Evolutionary conservation across 2,329 filamentous ascomycete genomes (phyloP), one percentile per base, ranked within the genome.

Genomic region (Diaporthe humulicola): DNA sequence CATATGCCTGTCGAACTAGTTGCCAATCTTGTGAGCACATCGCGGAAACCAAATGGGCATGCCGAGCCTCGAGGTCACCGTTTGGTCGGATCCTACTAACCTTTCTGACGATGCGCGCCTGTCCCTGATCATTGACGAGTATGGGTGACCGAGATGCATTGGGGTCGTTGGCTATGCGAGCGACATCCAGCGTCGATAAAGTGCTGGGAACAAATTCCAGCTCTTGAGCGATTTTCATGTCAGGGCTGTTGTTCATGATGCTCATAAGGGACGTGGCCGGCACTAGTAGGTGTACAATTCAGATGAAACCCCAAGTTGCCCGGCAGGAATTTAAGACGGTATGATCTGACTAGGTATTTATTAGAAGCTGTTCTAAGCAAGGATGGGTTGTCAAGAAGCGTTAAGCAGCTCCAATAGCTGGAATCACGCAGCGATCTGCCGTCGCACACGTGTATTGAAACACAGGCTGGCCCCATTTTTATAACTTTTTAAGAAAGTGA

Each of bases 1-100:
- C 56, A 58, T 58, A 40, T 40, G 56, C 25, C 56, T 58, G 22
- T 58, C 56, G 56, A 58, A 58, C 56, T 58, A 22, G 38, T 15
- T 25, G 8, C 22, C 33, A 10, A 25, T 58, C 12, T 6, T 58
- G 33, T 58, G 38, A 58, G 30, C 17, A n/a, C 12, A 33, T 25
- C n/a, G 56, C 6, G 2, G 15, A 38, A 4, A 5, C 33, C 33
- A 12, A n/a, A 38, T 38, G 6, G n/a, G 9, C 56, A 25, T n/a
- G 4, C 15, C 33, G 56, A 12, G 28, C 14, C 19, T 38, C 3
- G 3, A 25, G 12, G 19, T 7, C 12, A 12, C 5, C 3, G 2
- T 12, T 0, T n/a, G 15, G 14, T 38, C 19, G 3, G 56, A 10
- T n/a, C n/a, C n/a, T 19, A 38, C 56, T 58, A 5, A 25, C 56